Evolutionary conservation across 371 early-diverging fungal genomes (phyloP).

Genomic region (Cokeromyces recurvatus): DNA sequence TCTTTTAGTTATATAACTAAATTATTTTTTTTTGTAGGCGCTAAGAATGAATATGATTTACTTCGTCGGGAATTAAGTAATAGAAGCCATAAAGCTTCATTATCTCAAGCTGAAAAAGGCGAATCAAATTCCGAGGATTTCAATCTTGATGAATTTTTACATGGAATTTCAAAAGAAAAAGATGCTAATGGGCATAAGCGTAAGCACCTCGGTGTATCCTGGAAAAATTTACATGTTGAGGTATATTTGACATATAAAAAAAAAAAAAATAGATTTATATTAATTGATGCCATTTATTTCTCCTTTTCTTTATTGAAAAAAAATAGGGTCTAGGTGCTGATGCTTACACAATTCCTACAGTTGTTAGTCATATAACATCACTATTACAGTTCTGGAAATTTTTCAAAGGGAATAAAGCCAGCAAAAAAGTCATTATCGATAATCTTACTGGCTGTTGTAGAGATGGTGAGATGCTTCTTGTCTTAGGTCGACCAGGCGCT

Average conservation of each 20-base stretch:
- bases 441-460: conserved; percentile 55
- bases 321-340: conserved; percentile 41
- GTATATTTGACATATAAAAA: conserved; percentile 7
- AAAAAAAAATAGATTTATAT: background rate
- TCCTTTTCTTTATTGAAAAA: too few species aligned
- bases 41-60: conserved; percentile 31
- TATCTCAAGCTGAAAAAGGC: conserved; percentile 15
- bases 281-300: too few species aligned
- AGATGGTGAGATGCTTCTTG: conserved; percentile 72
- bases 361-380: conserved; percentile 8
- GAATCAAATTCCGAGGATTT: conserved; percentile 21
- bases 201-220: conserved; percentile 45
- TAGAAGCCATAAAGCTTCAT: conserved; percentile 10
- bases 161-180: conserved; percentile 18
- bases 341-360: conserved; percentile 34
- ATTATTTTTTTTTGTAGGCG: conserved; percentile 11
- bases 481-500: conserved; percentile 71
- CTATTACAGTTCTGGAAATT: conserved; percentile 31
- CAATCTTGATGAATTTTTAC: conserved; percentile 32
- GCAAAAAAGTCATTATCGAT: conserved; percentile 41
- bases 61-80: conserved; percentile 25
- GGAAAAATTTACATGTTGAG: conserved; percentile 41
- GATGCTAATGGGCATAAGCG: conserved; percentile 17
- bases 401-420: conserved; percentile 11
- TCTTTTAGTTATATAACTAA: background rate